A percentile compares a stretch with the other conserved stretches of the same genome.
These are phyloP conservation scores for Blastomyces parvus DNA, from an alignment of 2,329 filamentous ascomycete genomes.

Conservation along the genomic window DNA sequence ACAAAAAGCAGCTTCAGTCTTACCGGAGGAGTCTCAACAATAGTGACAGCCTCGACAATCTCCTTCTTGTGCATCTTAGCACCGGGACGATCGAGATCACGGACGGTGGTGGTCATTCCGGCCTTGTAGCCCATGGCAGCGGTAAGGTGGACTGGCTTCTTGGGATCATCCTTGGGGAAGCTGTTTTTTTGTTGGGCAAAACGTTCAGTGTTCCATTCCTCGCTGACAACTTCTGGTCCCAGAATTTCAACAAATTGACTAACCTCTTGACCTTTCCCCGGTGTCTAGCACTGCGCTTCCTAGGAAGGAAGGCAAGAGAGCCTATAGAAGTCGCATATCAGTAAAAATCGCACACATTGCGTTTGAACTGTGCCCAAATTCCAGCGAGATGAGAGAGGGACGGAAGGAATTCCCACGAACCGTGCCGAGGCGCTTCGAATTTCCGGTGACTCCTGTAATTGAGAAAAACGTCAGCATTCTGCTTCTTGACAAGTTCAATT, in stretches of 20 bases:
- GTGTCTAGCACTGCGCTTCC: constrained; percentile 90
- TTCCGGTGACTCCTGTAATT: constrained; percentile 49
- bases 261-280: constrained; percentile 98
- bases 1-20: constrained; percentile 54
- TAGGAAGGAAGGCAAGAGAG: constrained; percentile 75
- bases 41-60: constrained; percentile 76
- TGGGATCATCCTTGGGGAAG: constrained; percentile 99
- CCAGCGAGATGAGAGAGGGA: neutral
- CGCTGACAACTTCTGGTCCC: neutral
- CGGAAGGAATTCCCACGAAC: constrained; percentile 46
- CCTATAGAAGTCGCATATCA: constrained; percentile 30
- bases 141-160: constrained; percentile 98
- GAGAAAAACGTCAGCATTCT: constrained; percentile 10
- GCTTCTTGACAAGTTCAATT: neutral
- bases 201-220: constrained; percentile 21
- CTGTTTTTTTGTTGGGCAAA: constrained; percentile 39
- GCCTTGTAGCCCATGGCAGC: constrained; percentile 99
- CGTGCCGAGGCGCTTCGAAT: constrained; percentile 88
- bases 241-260: constrained; percentile 33
- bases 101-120: constrained; percentile 99
- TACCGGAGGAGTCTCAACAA: constrained; percentile 94
- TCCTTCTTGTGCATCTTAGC: constrained; percentile 99
- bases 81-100: constrained; percentile 96
- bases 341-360: constrained; percentile 15
- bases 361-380: constrained; percentile 6